A percentile compares a stretch with the other conserved stretches of the same genome.
These are phyloP conservation scores for Cyberlindnera euphorbiiphila DNA, from an alignment of 805 yeast genomes.

Conservation along the genomic window DNA sequence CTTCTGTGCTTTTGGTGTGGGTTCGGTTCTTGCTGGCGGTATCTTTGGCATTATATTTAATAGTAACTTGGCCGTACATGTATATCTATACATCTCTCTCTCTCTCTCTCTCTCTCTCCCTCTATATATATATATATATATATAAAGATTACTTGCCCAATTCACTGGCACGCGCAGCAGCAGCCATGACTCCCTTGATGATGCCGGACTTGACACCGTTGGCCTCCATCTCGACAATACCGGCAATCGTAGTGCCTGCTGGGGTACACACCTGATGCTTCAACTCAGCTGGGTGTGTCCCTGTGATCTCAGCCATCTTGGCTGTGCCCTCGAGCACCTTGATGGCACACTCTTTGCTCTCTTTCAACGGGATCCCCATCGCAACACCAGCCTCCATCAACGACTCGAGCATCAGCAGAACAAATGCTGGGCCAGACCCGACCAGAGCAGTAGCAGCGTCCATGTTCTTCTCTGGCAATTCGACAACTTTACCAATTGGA, in stretches of 20 bases:
- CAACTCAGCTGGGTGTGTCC: conserved; percentile 83
- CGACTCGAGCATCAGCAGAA: conserved; percentile 83
- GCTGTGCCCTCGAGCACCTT: conserved; percentile 94
- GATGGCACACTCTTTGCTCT: conserved; percentile 82
- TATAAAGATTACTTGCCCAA: conserved; percentile 45
- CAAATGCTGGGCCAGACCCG: conserved; percentile 97
- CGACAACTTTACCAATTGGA: conserved; percentile 63
- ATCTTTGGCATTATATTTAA: neutral
- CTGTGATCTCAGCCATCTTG: conserved; percentile 78
- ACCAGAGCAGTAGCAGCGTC: conserved; percentile 94
- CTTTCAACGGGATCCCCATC: conserved; percentile 86
- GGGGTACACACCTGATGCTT: conserved; percentile 93
- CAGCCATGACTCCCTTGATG: conserved; percentile 85
- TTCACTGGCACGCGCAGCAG: conserved; percentile 72
- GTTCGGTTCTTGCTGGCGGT: neutral
- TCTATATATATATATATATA: no score
- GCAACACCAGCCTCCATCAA: conserved; percentile 91
- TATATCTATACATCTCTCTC: no score
- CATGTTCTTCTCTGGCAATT: conserved; percentile 85
- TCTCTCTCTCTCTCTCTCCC: no score
- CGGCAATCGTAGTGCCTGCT: conserved; percentile 97
- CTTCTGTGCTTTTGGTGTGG: no score
- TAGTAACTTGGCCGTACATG: no score
- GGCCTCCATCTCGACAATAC: conserved; percentile 88
- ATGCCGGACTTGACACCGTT: conserved; percentile 84